A percentile compares a stretch with the other conserved stretches of the same genome.
Conservation (phyloP, 768 basidiomycete species). For the Cystobasidium ongulense region DNA sequence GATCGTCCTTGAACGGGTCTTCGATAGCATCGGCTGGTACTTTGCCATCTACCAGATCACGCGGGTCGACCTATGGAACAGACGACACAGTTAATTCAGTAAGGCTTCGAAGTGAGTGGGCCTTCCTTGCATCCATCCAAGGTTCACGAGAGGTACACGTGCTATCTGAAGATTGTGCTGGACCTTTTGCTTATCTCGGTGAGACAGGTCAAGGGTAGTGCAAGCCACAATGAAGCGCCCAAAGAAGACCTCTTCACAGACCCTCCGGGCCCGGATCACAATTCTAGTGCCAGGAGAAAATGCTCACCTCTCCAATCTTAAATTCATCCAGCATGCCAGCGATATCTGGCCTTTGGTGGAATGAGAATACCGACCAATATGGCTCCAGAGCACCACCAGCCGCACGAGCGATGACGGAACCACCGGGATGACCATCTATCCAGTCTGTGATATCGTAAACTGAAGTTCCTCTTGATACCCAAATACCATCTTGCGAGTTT, state of each 20-base stretch:
- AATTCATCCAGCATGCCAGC: conserved; percentile 23
- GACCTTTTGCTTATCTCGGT: too few species aligned
- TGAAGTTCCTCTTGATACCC: conserved; percentile 5
- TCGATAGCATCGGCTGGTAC: conserved; percentile 28
- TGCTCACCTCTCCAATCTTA: conserved; percentile 21
- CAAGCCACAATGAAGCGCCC: too few species aligned
- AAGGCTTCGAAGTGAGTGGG: too few species aligned
- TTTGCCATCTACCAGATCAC: conserved; percentile 23
- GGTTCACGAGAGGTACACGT: too few species aligned
- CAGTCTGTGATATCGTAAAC: conserved; percentile 31
- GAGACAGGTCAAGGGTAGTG: too few species aligned
- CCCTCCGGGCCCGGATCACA: too few species aligned
- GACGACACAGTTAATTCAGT: too few species aligned
- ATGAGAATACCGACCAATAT: conserved; percentile 24
- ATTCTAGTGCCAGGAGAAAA: background rate
- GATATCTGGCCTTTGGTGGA: conserved; percentile 10
- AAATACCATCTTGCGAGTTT: conserved; percentile 11
- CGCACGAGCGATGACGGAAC: conserved; percentile 20
- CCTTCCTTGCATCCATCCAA: too few species aligned
- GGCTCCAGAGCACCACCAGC: conserved; percentile 26
- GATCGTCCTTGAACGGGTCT: conserved; percentile 28
- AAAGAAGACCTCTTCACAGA: too few species aligned
- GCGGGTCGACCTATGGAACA: conserved; percentile 2
- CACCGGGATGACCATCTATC: conserved; percentile 18
- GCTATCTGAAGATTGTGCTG: too few species aligned